These are phyloP conservation scores for Gryganskiella cystojenkinii DNA, from an alignment of 192 early-diverging fungal genomes.

Conservation along the genomic window DNA sequence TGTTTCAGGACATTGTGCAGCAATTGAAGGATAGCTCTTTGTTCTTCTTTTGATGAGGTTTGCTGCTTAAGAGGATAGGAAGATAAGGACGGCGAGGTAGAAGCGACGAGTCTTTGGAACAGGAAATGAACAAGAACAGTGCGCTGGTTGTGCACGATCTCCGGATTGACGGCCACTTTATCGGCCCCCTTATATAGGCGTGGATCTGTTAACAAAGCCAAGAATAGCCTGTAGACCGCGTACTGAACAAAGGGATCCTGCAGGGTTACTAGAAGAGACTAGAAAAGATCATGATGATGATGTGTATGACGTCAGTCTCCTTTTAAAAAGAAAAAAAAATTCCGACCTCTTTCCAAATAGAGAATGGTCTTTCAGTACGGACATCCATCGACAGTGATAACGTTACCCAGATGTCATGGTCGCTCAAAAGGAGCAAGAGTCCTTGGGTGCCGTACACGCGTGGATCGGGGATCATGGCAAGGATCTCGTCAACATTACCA, in stretches of 20 bases:
- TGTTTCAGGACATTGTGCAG: slow-evolving; percentile 29
- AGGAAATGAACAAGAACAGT: neutral
- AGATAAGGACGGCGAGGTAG: neutral
- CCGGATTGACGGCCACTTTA: neutral
- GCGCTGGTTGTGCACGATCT: neutral
- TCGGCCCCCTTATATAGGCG: neutral
- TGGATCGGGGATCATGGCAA: neutral
- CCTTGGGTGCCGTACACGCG: no score
- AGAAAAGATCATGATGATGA: neutral
- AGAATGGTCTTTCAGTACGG: neutral
- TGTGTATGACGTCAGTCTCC: neutral
- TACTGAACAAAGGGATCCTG: slow-evolving; percentile 15
- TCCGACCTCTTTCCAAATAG: neutral
- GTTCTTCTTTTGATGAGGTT: neutral
- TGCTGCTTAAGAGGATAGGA: no score
- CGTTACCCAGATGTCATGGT: no score
- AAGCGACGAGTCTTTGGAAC: slow-evolving; percentile 4
- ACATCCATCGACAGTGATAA: neutral
- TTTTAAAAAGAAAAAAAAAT: neutral
- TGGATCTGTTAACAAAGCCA: neutral
- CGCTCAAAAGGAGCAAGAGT: no score
- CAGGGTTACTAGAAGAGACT: slow-evolving; percentile 10
- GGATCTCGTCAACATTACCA: neutral
- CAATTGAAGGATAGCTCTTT: slow-evolving; percentile 18
- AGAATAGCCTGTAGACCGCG: slow-evolving; percentile 2